Conservation (phyloP, 192 early-diverging fungal species). For the Coemansia sp. region DNA sequence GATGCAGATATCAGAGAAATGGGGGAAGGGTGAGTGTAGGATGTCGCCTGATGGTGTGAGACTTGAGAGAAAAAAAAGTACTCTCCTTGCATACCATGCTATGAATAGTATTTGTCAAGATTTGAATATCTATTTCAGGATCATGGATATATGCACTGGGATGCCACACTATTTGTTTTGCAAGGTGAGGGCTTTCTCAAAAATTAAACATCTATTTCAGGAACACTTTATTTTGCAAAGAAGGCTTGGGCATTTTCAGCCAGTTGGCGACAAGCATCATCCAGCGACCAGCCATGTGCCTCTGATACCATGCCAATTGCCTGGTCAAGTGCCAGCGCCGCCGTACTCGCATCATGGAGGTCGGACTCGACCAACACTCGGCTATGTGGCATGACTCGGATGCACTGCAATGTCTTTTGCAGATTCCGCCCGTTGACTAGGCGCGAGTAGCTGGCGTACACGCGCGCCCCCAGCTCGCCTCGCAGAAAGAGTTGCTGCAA, state of each 20-base stretch:
- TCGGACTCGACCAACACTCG: constrained; percentile 86
- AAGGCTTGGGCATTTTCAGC: constrained; percentile 34
- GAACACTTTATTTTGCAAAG: constrained; percentile 12
- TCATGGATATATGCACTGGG: background rate
- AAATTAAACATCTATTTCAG: too few species aligned
- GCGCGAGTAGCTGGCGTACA: constrained; percentile 82
- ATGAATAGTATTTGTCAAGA: too few species aligned
- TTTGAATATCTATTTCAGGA: background rate
- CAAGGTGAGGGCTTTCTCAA: background rate
- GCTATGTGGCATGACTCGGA: constrained; percentile 74
- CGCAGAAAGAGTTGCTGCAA: constrained; percentile 49
- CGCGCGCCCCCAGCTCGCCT: constrained; percentile 46
- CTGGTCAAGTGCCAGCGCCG: constrained; percentile 26
- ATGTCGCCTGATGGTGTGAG: background rate
- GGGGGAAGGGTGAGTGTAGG: background rate
- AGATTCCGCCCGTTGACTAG: constrained; percentile 71
- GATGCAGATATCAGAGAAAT: background rate
- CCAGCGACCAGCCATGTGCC: constrained; percentile 37
- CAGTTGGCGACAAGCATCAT: constrained; percentile 22
- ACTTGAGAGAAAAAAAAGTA: too few species aligned
- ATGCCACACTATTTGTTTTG: background rate
- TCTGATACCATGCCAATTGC: constrained; percentile 32
- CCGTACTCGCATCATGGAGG: constrained; percentile 52
- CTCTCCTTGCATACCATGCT: too few species aligned
- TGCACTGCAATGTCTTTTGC: constrained; percentile 59